phyloP scores from a whole-genome alignment of 2,329 filamentous ascomycete species.

The Fusarium citri region DNA sequence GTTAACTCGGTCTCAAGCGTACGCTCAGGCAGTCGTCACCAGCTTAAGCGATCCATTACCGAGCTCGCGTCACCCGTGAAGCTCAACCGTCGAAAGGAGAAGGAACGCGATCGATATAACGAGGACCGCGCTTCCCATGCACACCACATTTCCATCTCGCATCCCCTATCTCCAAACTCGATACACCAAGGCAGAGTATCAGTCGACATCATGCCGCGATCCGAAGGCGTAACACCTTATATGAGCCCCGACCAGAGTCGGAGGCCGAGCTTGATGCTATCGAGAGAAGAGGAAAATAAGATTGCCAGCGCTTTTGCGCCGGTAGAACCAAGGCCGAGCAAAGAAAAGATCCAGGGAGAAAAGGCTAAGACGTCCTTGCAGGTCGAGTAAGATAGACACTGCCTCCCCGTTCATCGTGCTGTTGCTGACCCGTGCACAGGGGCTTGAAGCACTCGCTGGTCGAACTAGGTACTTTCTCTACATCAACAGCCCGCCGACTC shows the following conservation, averaged over 20 bases:
- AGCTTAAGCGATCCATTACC: constrained; percentile 67
- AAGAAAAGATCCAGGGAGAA: constrained; percentile 57
- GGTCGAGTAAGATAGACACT: constrained; percentile 47
- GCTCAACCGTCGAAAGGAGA: constrained; percentile 51
- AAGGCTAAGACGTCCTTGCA: constrained; percentile 45
- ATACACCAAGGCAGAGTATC: constrained; percentile 54
- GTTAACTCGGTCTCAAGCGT: constrained; percentile 41
- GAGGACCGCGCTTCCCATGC: constrained; percentile 46
- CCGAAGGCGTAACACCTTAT: constrained; percentile 59
- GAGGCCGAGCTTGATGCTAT: constrained; percentile 55
- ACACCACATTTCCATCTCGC: constrained; percentile 33
- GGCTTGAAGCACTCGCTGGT: constrained; percentile 64
- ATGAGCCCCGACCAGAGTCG: constrained; percentile 59
- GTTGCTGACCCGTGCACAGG: constrained; percentile 48
- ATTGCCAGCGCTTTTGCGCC: constrained; percentile 16
- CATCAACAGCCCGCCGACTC: constrained; percentile 71
- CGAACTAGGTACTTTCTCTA: constrained; percentile 69
- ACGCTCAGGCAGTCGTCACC: constrained; percentile 57
- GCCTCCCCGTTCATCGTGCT: neutral
- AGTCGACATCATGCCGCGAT: constrained; percentile 58
- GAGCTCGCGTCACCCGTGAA: constrained; percentile 63
- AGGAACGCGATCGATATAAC: constrained; percentile 45
- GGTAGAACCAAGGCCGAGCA: constrained; percentile 41
- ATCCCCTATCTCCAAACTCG: constrained; percentile 43
- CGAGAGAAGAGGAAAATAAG: constrained; percentile 47